Evolutionary conservation across 306 rosid species (phyloP).

Genomic region (Quercus aquifolioides): DNA sequence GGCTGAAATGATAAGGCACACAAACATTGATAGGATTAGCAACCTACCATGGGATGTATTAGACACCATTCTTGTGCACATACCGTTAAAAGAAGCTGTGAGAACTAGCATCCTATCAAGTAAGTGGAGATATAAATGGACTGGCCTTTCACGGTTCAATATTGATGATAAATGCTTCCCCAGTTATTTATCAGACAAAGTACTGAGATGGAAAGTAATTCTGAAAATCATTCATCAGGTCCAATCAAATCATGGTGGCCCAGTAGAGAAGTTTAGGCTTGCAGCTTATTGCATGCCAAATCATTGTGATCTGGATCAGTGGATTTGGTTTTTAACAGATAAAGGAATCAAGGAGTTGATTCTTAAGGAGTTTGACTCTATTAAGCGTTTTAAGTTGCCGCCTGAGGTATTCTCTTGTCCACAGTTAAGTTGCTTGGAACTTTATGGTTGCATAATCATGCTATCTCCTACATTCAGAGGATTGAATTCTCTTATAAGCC

Average conservation of each 20-base stretch:
- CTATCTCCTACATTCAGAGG: slow-evolving; percentile 7
- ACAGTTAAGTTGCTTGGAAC: slow-evolving; percentile 16
- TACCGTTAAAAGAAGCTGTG: slow-evolving; percentile 25
- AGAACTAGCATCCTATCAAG: slow-evolving; percentile 27
- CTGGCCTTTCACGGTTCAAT: slow-evolving; percentile 19
- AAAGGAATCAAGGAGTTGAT: slow-evolving; percentile 24
- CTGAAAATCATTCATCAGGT: slow-evolving; percentile 14
- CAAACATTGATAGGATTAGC: slow-evolving; percentile 18
- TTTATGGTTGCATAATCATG: slow-evolving; percentile 16
- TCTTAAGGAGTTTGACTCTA: slow-evolving; percentile 7
- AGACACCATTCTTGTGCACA: slow-evolving; percentile 11
- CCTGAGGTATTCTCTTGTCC: slow-evolving; percentile 7
- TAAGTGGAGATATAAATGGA: slow-evolving; percentile 28
- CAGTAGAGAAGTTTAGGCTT: slow-evolving; percentile 25
- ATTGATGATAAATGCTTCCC: slow-evolving; percentile 23
- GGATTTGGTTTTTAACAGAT: slow-evolving; percentile 16
- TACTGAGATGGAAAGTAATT: slow-evolving; percentile 19
- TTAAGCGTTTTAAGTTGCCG: slow-evolving; percentile 12
- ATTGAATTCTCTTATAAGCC: slow-evolving; percentile 13
- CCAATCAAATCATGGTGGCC: slow-evolving; percentile 5
- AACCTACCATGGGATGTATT: slow-evolving; percentile 25
- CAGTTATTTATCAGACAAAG: slow-evolving; percentile 1
- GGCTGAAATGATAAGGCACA: not conserved
- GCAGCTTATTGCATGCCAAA: slow-evolving; percentile 21
- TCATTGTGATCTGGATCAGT: slow-evolving; percentile 14